Evolutionary conservation across 495 filamentous ascomycete species (phyloP), one percentile per base, ranked within the genome.

Genomic region (Aspergillus incahuasiensis): DNA sequence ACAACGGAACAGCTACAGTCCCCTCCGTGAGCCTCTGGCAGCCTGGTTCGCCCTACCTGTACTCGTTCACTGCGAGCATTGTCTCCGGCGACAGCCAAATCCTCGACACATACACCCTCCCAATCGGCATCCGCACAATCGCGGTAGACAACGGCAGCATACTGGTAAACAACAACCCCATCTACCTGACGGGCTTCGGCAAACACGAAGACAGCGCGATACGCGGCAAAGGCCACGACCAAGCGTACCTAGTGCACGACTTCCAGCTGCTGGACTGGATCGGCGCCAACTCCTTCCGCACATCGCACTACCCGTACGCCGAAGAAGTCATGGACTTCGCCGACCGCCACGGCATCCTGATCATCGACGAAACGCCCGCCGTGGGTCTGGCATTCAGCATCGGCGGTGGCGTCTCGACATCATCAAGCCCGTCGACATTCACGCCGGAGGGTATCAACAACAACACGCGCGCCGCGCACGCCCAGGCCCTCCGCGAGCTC

Each of bases 261-360:
- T 63, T 63, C 49, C 41, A 63, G 32, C 43, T 63, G 24, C 28
- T 64, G 41, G 44, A 61, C 20, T 64, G 62, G 62, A 58, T 61
- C 1, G 62, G 62, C 2, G 62, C 62, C 4, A 64, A 61, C 48
- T 64, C 62, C 7, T 61, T 64, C 58, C 62, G 62, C 2, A 64
- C 62, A 1, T 61, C 58, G 22, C 62, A 64, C 42, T 64, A 64
- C 16, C 62, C 62, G 0, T 64, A 64, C 46, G 62, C 62, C 1
- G 62, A 64, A 21, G 62, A 64, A 18, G 59, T 64, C 6, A 58
- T 64, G 58, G 62, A 64, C 0, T 64, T 59, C 28, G 56, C 45
- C 6, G 45, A 48, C 45, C 45, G 45, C 13, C 45, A 48, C 25
- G 45, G 45, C 2, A 48, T 48, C n/a, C 24, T 48, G 0, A 28